Evolutionary conservation across 768 basidiomycete species (phyloP).

Genomic region (Postia placenta): DNA sequence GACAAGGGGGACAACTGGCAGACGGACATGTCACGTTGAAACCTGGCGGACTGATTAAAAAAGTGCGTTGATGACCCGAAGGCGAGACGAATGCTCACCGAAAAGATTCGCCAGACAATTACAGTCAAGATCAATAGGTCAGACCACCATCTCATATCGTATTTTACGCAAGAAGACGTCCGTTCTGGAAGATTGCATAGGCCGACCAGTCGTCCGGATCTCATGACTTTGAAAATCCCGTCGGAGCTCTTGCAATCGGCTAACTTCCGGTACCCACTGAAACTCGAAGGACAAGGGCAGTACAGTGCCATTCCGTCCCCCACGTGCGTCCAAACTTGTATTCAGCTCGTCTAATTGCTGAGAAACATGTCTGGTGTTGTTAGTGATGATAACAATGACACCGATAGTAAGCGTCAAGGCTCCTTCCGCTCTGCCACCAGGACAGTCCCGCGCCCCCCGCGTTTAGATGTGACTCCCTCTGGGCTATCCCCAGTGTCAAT

Average conservation of each 20-base stretch:
- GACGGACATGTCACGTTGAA: conserved; percentile 20
- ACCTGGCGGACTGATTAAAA: conserved; percentile 72
- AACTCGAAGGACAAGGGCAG: conserved; percentile 72
- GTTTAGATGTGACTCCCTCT: conserved; percentile 19
- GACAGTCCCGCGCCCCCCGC: conserved; percentile 6
- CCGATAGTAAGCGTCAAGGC: conserved; percentile 13
- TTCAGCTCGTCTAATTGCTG: too few species aligned
- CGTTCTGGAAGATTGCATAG: conserved; percentile 61
- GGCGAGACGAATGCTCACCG: background rate
- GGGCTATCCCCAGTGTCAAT: conserved; percentile 10
- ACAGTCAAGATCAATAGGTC: conserved; percentile 75
- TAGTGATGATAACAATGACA: conserved; percentile 20
- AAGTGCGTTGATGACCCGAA: conserved; percentile 33
- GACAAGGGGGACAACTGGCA: background rate
- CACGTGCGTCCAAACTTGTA: too few species aligned
- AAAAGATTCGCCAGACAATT: conserved; percentile 53
- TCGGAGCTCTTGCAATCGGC: conserved; percentile 73
- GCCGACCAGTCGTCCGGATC: conserved; percentile 65
- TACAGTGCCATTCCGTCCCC: too few species aligned
- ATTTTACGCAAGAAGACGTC: conserved; percentile 78
- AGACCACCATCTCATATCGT: conserved; percentile 78
- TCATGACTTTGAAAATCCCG: conserved; percentile 67
- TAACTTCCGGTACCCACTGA: conserved; percentile 80
- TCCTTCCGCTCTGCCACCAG: conserved; percentile 7
- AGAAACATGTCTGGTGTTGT: too few species aligned